Base-by-base conservation (phyloP, 2,329 filamentous ascomycete species). In the Lachnellula subtilissima region DNA sequence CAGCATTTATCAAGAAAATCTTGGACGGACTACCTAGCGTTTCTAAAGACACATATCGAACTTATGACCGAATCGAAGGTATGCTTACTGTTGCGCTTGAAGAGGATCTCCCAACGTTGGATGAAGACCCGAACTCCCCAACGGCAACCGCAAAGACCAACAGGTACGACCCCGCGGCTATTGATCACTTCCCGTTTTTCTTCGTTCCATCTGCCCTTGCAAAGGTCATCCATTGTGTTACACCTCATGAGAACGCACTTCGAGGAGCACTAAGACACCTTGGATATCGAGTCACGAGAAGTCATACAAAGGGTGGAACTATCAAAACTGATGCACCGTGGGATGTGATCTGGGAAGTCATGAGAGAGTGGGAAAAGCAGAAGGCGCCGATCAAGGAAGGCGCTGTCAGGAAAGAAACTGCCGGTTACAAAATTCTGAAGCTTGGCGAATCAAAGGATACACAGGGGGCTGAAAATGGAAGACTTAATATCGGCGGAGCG, bases 311-410 rank as follows among this genome's bases (percentile, higher is more conserved):
- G 63, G 82, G 90, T 0, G 93, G 92, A 25, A 94, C 89, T 67
- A 85, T 97, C 72, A 96, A 95, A 75, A 97, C 94, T 0, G 85
- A 97, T 72, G 94, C 94, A 14, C 89, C 92, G 0, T 99, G 91
- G 91, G 78, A 78, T 4, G 85, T 90, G 0, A 82, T 99, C 48
- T 97, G 94, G 92, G 88, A 95, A 69, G 77, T 97, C 28, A 94
- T 97, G 84, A 82, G 89, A 25, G 91, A 96, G 73, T 99, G 91
- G 91, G 83, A 89, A 14, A 82, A 87, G 23, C 91, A 96, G 69
- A 88, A 87, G 66, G 79, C 83, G 0, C 91, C 92, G 0, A 78
- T 96, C 56, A 95, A 89, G 69, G 82, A 86, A 37, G 82, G 82
- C 1, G 83, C 84, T 19, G 77, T 96, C 54, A 87, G 83, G 65